phyloP scores from a whole-genome alignment of 2,329 filamentous ascomycete species.

The Xylariomycetidae sp. region DNA sequence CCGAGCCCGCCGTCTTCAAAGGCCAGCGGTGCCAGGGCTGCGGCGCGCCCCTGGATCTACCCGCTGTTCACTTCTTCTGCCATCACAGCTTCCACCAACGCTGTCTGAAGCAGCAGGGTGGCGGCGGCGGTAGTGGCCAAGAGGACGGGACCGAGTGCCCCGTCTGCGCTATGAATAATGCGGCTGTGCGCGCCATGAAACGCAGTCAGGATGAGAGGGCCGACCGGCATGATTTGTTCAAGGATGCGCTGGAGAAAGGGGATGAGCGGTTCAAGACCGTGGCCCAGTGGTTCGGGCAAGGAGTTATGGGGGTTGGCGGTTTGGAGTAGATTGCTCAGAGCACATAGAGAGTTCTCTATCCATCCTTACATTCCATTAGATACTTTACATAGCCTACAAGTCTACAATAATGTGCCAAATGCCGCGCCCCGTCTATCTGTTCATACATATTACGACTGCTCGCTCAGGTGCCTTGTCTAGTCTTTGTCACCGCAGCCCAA shows the following conservation, averaged over 20 bases:
- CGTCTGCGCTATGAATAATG: constrained; percentile 76
- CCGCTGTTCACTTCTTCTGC: constrained; percentile 92
- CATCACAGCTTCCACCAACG: constrained; percentile 95
- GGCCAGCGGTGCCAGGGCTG: constrained; percentile 85
- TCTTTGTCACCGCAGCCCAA: constrained; percentile 15
- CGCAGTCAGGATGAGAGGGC: constrained; percentile 82
- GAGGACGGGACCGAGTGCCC: constrained; percentile 85
- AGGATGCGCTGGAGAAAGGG: constrained; percentile 67
- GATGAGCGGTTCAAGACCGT: constrained; percentile 85
- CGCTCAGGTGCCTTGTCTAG: too few relatives aligned
- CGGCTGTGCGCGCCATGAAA: constrained; percentile 82
- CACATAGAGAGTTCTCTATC: too few relatives aligned
- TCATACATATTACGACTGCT: too few relatives aligned
- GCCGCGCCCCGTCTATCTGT: too few relatives aligned
- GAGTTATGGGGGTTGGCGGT: constrained; percentile 62
- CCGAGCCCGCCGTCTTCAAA: constrained; percentile 85
- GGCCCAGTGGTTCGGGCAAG: constrained; percentile 90
- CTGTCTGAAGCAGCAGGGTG: constrained; percentile 61
- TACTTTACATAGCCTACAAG: too few relatives aligned
- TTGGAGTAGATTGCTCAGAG: constrained; percentile 12
- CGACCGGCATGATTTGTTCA: constrained; percentile 84
- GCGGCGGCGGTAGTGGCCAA: constrained; percentile 36
- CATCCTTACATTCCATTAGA: too few relatives aligned
- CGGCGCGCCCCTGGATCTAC: constrained; percentile 72
- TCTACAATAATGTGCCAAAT: too few relatives aligned